A percentile compares a stretch with the other conserved stretches of the same genome.
These are phyloP conservation scores for Pythium sp. DNA, from an alignment of 352 stramenopile genomes.

Conservation along the genomic window DNA sequence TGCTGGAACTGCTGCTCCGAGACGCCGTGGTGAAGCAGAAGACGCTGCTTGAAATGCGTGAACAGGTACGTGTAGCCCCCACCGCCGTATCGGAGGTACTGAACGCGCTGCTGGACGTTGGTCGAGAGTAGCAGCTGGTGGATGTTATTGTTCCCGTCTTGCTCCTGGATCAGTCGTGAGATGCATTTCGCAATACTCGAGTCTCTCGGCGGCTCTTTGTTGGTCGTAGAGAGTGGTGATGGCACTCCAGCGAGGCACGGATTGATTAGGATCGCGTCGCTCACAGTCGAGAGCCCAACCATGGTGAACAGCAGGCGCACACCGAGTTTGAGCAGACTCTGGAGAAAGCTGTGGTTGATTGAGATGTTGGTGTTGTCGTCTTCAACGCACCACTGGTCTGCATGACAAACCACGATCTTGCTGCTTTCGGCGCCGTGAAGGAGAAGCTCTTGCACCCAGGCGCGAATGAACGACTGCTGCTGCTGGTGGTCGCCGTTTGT, in stretches of 20 bases:
- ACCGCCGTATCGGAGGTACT: slow-evolving; percentile 69
- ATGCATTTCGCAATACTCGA: slow-evolving; percentile 40
- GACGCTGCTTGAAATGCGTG: slow-evolving; percentile 40
- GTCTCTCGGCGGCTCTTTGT: slow-evolving; percentile 38
- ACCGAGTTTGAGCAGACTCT: slow-evolving; percentile 31
- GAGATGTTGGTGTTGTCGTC: neutral
- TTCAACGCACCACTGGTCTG: slow-evolving; percentile 57
- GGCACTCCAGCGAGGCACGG: slow-evolving; percentile 14
- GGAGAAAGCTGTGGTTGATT: slow-evolving; percentile 31
- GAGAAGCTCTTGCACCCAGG: slow-evolving; percentile 40
- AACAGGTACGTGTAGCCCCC: slow-evolving; percentile 65
- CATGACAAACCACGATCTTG: slow-evolving; percentile 69
- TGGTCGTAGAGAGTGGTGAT: neutral
- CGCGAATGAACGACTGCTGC: slow-evolving; percentile 19
- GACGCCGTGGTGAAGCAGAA: slow-evolving; percentile 29
- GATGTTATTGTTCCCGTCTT: slow-evolving; percentile 11
- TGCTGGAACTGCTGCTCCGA: slow-evolving; percentile 38
- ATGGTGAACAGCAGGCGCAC: slow-evolving; percentile 63
- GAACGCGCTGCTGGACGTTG: slow-evolving; percentile 58
- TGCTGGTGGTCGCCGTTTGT: neutral
- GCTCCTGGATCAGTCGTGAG: slow-evolving; percentile 24
- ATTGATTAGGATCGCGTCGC: slow-evolving; percentile 45
- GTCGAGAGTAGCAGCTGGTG: slow-evolving; percentile 60
- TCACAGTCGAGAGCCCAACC: slow-evolving; percentile 62
- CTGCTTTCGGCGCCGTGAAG: slow-evolving; percentile 31